These are phyloP conservation scores for Macroventuria anomochaeta DNA, from an alignment of 2,329 filamentous ascomycete genomes.

Conservation along the genomic window DNA sequence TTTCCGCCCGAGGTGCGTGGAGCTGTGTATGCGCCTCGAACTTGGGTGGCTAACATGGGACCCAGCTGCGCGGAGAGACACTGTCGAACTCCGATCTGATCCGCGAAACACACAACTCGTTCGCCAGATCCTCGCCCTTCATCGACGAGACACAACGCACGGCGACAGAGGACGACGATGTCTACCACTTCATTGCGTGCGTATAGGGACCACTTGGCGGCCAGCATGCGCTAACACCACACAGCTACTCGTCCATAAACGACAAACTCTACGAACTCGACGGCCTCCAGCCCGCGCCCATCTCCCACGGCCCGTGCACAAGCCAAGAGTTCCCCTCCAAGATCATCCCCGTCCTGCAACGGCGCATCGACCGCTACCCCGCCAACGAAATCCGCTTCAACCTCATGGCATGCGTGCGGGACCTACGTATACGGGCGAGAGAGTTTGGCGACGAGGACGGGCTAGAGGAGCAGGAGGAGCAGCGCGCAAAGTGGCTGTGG, in stretches of 20 bases:
- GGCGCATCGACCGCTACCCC: constrained; percentile 84
- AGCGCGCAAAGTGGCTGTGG: constrained; percentile 87
- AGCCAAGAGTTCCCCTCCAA: constrained; percentile 75
- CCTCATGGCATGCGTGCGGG: constrained; percentile 87
- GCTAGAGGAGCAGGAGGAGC: constrained; percentile 79
- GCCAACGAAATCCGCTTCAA: constrained; percentile 93
- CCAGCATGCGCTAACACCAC: neutral
- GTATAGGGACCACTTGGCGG: neutral
- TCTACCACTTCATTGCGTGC: constrained; percentile 92
- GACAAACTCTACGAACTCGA: constrained; percentile 91
- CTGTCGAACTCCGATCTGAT: constrained; percentile 69
- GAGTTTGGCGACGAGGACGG: constrained; percentile 84
- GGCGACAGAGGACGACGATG: constrained; percentile 79
- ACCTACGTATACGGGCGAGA: constrained; percentile 76
- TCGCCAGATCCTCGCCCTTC: constrained; percentile 87
- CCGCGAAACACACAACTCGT: constrained; percentile 80
- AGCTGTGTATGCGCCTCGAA: neutral
- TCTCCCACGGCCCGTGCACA: constrained; percentile 80
- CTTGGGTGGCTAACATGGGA: constrained; percentile 11
- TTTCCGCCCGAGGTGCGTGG: constrained; percentile 67
- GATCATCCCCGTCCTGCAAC: constrained; percentile 85
- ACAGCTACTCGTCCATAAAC: constrained; percentile 76
- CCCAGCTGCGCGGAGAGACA: constrained; percentile 72
- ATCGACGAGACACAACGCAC: constrained; percentile 84
- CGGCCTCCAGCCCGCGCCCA: constrained; percentile 90